Evolutionary conservation across 805 yeast species (phyloP), one percentile per base, ranked within the genome.

Genomic region (Vanderwaltozyma polyspora): DNA sequence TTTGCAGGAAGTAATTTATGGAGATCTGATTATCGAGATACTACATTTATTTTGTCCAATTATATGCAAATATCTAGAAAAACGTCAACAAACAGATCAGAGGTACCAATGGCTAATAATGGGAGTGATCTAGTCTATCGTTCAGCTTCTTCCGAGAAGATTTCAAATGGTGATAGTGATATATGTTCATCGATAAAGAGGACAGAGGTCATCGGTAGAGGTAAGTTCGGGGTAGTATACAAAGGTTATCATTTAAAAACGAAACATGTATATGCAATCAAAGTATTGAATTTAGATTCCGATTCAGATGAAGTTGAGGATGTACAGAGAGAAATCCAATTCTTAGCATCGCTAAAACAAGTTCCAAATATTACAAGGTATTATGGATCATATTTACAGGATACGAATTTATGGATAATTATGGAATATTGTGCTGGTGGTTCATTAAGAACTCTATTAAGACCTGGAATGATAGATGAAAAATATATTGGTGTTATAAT

Each of bases 401-500:
- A 89, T 31, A 80, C 95, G n/a, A 79, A 82, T 49, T 66, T 91
- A 25, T 91, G 98, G 97, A 87, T 91, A 55, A 76, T 91, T 38
- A 91, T 91, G 96, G 99, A 91, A 52, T 75, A 82, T 51, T 89
- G 97, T 59, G 91, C 94, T 1, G 99, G 98, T 12, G 99, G 99
- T 0, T 81, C 94, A 1, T 73, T 84, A 36, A 68, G 98, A 42
- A 83, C 95, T 2, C 63, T 91, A 30, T 60, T 89, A 38, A 74
- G 78, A 49, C 86, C 96, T 0, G 98, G 98, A 0, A 74, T 72
- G 25, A 68, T 93, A 26, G 95, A 86, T 41, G 99, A 91, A 51
- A 68, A 68, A 49, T 79, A 81, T 52, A 74, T 82, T 25, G 79
- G 87, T 13, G 79, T 93, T n/a, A 74, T 91, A 7, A 72, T 81